These are phyloP conservation scores for Verticillium dahliae DNA, from an alignment of 2,329 filamentous ascomycete genomes.

Conservation along the genomic window DNA sequence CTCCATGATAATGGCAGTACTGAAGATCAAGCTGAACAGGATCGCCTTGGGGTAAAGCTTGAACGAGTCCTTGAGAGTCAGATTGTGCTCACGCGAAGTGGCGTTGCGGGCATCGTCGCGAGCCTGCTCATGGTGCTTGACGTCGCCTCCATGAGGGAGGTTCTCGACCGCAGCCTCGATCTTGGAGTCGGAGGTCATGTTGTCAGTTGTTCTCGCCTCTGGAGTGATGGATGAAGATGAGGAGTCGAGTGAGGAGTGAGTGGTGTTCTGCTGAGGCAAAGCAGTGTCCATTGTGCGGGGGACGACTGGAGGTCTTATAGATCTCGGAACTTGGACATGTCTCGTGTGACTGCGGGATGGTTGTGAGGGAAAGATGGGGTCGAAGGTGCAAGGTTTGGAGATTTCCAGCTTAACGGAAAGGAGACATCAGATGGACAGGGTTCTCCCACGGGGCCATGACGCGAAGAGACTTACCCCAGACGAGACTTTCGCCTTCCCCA, in stretches of 20 bases:
- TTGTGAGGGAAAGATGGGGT: background rate
- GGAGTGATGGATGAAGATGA: background rate
- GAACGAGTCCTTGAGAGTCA: constrained; percentile 31
- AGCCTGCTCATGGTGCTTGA: background rate
- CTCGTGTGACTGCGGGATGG: background rate
- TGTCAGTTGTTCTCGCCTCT: background rate
- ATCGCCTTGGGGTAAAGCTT: constrained; percentile 39
- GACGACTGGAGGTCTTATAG: background rate
- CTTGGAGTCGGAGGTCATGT: background rate
- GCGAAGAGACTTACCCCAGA: background rate
- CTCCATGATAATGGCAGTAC: constrained; percentile 39
- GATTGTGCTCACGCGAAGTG: constrained; percentile 30
- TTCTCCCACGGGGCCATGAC: background rate
- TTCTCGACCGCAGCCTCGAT: background rate
- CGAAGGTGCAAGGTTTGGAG: background rate
- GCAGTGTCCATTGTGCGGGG: background rate
- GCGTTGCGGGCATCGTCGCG: constrained; percentile 30
- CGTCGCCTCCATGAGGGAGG: background rate
- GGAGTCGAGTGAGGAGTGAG: background rate
- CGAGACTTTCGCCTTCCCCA: background rate
- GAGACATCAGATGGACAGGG: background rate
- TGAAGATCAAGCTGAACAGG: too few relatives aligned
- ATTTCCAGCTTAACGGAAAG: background rate
- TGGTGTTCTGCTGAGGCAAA: background rate
- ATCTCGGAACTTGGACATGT: background rate